phyloP scores from a whole-genome alignment of 2,329 filamentous ascomycete species.

The Hypoxylon sp. region DNA sequence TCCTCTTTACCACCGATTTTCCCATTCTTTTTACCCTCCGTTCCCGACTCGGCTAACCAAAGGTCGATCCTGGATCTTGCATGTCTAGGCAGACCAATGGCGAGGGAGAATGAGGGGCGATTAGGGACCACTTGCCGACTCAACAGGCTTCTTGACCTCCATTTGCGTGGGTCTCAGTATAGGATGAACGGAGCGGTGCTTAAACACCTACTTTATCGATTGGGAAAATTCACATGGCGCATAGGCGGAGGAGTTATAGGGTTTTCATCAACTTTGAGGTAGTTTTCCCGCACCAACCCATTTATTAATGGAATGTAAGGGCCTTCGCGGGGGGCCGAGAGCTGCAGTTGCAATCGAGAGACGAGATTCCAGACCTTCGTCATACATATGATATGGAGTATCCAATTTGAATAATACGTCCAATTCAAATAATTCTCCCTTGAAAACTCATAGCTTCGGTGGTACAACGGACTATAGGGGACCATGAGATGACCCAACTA shows the following conservation, averaged over 20 bases:
- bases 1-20: slow-evolving; percentile 21
- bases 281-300: slow-evolving; percentile 22
- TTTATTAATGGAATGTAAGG: slow-evolving; percentile 21
- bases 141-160: slow-evolving; percentile 25
- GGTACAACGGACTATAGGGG: slow-evolving; percentile 6
- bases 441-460: slow-evolving; percentile 13
- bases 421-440: neutral
- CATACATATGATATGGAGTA: neutral
- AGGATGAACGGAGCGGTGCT: slow-evolving; percentile 38
- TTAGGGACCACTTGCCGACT: slow-evolving; percentile 32
- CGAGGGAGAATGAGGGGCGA: slow-evolving; percentile 5
- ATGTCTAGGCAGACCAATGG: slow-evolving; percentile 32
- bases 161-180: slow-evolving; percentile 35
- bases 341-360: slow-evolving; percentile 25
- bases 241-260: slow-evolving; percentile 42
- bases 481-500: slow-evolving; percentile 13
- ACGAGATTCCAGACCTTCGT: slow-evolving; percentile 27
- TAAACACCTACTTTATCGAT: slow-evolving; percentile 34
- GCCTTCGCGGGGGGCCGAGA: slow-evolving; percentile 22
- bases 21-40: slow-evolving; percentile 46
- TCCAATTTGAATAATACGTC: slow-evolving; percentile 1
- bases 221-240: slow-evolving; percentile 46
- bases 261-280: slow-evolving; percentile 20
- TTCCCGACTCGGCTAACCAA: slow-evolving; percentile 49
- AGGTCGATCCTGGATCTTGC: slow-evolving; percentile 45